phyloP scores from a whole-genome alignment of 2,329 filamentous ascomycete genomes.

The Sphaerulina populicola region DNA sequence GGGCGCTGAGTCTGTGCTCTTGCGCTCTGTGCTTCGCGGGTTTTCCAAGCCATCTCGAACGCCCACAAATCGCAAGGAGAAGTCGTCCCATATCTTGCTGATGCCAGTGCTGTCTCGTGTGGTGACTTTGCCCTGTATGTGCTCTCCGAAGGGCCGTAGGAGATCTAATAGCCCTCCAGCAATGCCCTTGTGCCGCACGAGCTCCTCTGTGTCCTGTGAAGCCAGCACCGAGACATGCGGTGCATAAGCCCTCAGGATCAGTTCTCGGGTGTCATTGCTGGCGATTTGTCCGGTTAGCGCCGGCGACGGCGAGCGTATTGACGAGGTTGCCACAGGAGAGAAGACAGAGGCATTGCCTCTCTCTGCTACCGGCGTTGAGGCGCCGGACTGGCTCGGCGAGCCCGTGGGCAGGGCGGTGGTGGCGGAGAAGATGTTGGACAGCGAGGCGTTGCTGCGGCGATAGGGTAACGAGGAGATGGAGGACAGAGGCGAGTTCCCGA shows the following conservation, averaged over 20 bases:
- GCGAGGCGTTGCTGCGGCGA: conserved; percentile 45
- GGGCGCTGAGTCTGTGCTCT: conserved; percentile 33
- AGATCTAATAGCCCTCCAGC: conserved; percentile 73
- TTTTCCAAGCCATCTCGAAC: conserved; percentile 50
- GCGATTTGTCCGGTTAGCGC: conserved; percentile 37
- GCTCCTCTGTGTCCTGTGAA: conserved; percentile 74
- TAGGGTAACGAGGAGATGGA: conserved; percentile 50
- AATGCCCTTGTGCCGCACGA: conserved; percentile 78
- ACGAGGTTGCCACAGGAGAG: conserved; percentile 34
- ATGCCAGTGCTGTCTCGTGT: conserved; percentile 83
- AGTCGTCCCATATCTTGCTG: conserved; percentile 79
- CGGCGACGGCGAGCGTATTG: conserved; percentile 36
- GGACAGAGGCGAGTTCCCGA: conserved; percentile 48
- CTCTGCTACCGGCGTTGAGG: conserved; percentile 36
- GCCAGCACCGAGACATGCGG: conserved; percentile 81
- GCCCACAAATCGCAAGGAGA: conserved; percentile 73
- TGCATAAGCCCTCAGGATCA: conserved; percentile 77
- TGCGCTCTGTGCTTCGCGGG: conserved; percentile 30
- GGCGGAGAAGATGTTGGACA: conserved; percentile 47
- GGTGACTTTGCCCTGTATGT: conserved; percentile 75
- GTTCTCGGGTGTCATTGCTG: conserved; percentile 47
- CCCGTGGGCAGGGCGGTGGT: conserved; percentile 38
- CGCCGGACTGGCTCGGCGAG: conserved; percentile 36
- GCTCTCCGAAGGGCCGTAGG: conserved; percentile 83
- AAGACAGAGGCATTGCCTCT: conserved; percentile 37